These are phyloP conservation scores for Wickerhamiella parazyma DNA, from an alignment of 805 yeast species.

Conservation along the genomic window DNA sequence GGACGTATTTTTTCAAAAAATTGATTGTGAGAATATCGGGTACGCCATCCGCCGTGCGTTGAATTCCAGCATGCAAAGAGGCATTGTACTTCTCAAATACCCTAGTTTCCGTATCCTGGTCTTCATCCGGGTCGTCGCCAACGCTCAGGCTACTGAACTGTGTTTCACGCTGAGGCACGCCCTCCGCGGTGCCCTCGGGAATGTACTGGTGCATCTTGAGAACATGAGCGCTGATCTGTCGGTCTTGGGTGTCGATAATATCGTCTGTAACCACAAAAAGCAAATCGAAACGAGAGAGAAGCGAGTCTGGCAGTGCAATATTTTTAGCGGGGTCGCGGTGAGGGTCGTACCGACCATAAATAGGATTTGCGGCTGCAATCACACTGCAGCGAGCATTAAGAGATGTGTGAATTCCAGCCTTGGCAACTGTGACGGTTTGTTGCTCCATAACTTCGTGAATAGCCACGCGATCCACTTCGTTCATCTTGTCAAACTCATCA, in stretches of 20 bases:
- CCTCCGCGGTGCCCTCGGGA: slow-evolving; percentile 80
- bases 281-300: slow-evolving; percentile 91
- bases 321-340: slow-evolving; percentile 94
- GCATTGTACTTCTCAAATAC: slow-evolving; percentile 80
- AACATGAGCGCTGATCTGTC: slow-evolving; percentile 87
- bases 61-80: slow-evolving; percentile 67
- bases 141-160: slow-evolving; percentile 61
- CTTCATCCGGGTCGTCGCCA: slow-evolving; percentile 47
- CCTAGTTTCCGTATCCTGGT: slow-evolving; percentile 22
- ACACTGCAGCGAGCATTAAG: slow-evolving; percentile 94
- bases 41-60: slow-evolving; percentile 27
- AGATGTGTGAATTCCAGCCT: slow-evolving; percentile 95
- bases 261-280: slow-evolving; percentile 94
- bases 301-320: slow-evolving; percentile 92
- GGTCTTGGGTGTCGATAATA: slow-evolving; percentile 68
- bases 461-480: slow-evolving; percentile 91
- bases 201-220: slow-evolving; percentile 82
- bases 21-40: slow-evolving; percentile 56
- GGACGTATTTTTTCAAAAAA: slow-evolving; percentile 82
- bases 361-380: slow-evolving; percentile 95
- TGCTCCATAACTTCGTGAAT: slow-evolving; percentile 99
- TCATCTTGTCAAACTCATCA: slow-evolving; percentile 98
- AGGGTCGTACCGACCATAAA: slow-evolving; percentile 90
- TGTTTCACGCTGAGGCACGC: slow-evolving; percentile 82
- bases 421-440: slow-evolving; percentile 94